Evolutionary conservation across 2,329 filamentous ascomycete genomes (phyloP).

Genomic region (Paecilomyces fulvus): DNA sequence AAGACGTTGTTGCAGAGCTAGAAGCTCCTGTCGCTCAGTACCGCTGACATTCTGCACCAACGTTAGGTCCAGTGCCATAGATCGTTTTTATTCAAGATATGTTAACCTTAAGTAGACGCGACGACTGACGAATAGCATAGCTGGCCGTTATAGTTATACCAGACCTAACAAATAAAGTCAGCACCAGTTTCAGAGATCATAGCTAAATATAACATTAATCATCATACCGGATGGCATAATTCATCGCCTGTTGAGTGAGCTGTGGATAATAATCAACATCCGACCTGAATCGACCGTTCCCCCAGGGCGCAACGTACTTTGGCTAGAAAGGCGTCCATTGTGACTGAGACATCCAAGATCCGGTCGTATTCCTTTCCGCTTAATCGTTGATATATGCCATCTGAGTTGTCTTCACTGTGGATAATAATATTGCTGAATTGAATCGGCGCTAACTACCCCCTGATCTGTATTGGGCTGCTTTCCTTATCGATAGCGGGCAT

Average conservation of each 20-base stretch:
- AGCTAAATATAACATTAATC: background rate
- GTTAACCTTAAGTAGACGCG: conserved; percentile 61
- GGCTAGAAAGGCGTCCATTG: conserved; percentile 63
- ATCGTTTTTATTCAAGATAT: background rate
- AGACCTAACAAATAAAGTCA: conserved; percentile 40
- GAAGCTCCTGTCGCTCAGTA: conserved; percentile 62
- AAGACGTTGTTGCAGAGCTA: conserved; percentile 61
- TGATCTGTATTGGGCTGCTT: conserved; percentile 1
- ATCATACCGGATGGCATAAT: conserved; percentile 68
- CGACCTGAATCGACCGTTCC: conserved; percentile 4
- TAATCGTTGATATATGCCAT: background rate
- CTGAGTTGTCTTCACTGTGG: background rate
- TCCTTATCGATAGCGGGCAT: conserved; percentile 17
- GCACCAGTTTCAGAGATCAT: background rate
- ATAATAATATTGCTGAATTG: background rate
- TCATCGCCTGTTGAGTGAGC: conserved; percentile 73
- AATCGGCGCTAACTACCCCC: background rate
- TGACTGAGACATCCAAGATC: conserved; percentile 14
- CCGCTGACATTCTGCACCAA: conserved; percentile 56
- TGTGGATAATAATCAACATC: conserved; percentile 20
- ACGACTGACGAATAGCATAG: conserved; percentile 77
- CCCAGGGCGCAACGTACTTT: conserved; percentile 38
- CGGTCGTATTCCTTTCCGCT: background rate
- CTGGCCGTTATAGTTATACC: conserved; percentile 77
- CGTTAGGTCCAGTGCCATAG: background rate